Base-by-base conservation (phyloP, 805 yeast genomes). In the Pichia thaimueangensis region DNA sequence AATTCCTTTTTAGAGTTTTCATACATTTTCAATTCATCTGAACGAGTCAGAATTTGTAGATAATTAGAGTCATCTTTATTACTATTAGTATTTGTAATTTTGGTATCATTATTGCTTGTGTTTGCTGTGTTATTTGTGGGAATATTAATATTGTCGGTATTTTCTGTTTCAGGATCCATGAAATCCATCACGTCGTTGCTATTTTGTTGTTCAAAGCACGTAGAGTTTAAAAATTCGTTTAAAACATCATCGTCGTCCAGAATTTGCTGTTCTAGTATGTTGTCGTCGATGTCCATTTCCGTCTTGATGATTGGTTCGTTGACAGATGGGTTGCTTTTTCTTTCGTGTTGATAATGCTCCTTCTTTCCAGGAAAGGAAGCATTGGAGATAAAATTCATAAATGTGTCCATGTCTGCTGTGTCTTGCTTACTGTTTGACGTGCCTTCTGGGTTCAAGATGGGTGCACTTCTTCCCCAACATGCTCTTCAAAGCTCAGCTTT, bases 171-270 rank as follows among this genome's bases (percentile, higher is more conserved):
- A 31, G 21, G 13, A 21, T 31, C 35, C 11, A 31, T 31, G 11
- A 31, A 16, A 21, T 31, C 19, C 22, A 31, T 10, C 15, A 37
- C 35, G 20, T 30, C 35, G n/a, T n/a, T n/a, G n/a, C n/a, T n/a
- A 11, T 41, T 33, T 19, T 30, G 40, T 34, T 32, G 47, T 20
- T 39, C 30, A 46, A 71, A 74, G 9, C 74, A 70, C 42, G 78
- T 59, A 48, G 73, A 71, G 52, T 75, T 79, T 41, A 75, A 60
- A 42, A 75, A 74, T 53, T 78, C 83, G 51, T 75, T 80, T 35
- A 78, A 54, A 28, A 78, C 66, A 47, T 78, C 82, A 19, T 67
- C 16, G 4, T 39, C 32, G 11, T 31, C 30, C 22, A 31, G 10
- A 6, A 7, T 25, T 9, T 7, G 6, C n/a, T 19, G 15, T 17